phyloP scores from a whole-genome alignment of 805 yeast species.

The Wickerhamomyces silvicola region DNA sequence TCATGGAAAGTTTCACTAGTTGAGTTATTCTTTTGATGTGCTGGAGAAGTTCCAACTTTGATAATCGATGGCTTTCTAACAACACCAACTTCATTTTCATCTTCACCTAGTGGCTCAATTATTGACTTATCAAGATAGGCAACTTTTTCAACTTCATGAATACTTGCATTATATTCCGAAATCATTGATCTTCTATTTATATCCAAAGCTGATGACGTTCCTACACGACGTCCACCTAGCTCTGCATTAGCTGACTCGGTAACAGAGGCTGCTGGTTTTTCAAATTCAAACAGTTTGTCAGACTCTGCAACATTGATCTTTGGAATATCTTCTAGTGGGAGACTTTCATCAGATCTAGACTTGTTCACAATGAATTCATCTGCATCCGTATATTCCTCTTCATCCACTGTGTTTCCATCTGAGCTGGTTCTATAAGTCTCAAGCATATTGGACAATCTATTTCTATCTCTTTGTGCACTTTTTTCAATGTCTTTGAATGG shows the following conservation, averaged over 20 bases:
- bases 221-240: neutral
- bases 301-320: neutral
- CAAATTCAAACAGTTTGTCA: conserved; percentile 1
- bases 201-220: neutral
- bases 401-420: conserved; percentile 1
- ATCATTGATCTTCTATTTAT: conserved; percentile 17
- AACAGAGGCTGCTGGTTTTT: neutral
- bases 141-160: conserved; percentile 20
- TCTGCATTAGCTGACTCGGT: neutral
- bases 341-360: conserved; percentile 1
- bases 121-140: conserved; percentile 14
- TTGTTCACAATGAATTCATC: conserved; percentile 17
- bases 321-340: neutral
- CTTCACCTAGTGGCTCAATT: neutral
- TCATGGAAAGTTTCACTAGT: conserved; percentile 2
- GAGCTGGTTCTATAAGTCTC: conserved; percentile 4
- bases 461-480: conserved; percentile 11
- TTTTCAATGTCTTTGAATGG: conserved; percentile 6
- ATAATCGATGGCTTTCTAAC: conserved; percentile 1
- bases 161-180: conserved; percentile 22
- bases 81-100: conserved; percentile 1
- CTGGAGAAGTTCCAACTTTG: neutral
- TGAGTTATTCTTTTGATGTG: conserved; percentile 1
- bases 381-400: conserved; percentile 15
- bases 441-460: conserved; percentile 11